Percentiles rank a stretch among this genome's conserved stretches.
phyloP scores from a whole-genome alignment of 2,329 filamentous ascomycete species.

The Ceratocystis cacaofunesta region DNA sequence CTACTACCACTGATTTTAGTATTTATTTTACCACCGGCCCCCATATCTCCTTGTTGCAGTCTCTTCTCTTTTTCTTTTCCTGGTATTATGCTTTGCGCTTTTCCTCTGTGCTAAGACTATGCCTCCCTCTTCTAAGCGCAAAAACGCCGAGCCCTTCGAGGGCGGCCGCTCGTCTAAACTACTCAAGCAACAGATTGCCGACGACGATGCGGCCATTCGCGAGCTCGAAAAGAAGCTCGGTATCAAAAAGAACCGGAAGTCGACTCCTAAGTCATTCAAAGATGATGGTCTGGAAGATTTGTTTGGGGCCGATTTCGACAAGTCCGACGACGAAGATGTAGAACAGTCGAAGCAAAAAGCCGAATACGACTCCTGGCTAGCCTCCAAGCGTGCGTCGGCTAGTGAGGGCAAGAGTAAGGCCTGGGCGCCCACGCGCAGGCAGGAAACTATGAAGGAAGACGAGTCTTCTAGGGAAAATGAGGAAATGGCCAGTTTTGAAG shows the following conservation, averaged over 20 bases:
- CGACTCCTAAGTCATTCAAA: slow-evolving; percentile 53
- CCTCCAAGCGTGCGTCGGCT: slow-evolving; percentile 19
- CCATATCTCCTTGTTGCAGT: neutral
- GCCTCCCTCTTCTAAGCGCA: slow-evolving; percentile 8
- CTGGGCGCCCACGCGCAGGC: neutral
- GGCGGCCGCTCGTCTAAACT: slow-evolving; percentile 13
- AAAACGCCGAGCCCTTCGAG: slow-evolving; percentile 1
- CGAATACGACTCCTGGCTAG: slow-evolving; percentile 46
- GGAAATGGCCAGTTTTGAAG: neutral
- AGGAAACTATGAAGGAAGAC: neutral
- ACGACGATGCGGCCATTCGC: slow-evolving; percentile 81
- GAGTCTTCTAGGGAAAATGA: neutral
- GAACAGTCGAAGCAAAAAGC: slow-evolving; percentile 48
- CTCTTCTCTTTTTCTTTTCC: neutral
- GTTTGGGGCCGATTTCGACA: slow-evolving; percentile 50
- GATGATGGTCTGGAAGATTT: slow-evolving; percentile 75
- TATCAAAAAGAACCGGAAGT: slow-evolving; percentile 60
- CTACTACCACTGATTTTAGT: too few relatives aligned
- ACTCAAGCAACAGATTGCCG: slow-evolving; percentile 49
- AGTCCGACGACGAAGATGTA: slow-evolving; percentile 33
- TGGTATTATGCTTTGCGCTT: neutral
- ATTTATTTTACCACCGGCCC: too few relatives aligned
- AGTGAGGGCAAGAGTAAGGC: neutral
- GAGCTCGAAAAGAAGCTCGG: slow-evolving; percentile 78
- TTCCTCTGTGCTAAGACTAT: neutral